These are phyloP conservation scores for Boletus subcaerulescens DNA, from an alignment of 768 basidiomycete species.

Conservation along the genomic window DNA sequence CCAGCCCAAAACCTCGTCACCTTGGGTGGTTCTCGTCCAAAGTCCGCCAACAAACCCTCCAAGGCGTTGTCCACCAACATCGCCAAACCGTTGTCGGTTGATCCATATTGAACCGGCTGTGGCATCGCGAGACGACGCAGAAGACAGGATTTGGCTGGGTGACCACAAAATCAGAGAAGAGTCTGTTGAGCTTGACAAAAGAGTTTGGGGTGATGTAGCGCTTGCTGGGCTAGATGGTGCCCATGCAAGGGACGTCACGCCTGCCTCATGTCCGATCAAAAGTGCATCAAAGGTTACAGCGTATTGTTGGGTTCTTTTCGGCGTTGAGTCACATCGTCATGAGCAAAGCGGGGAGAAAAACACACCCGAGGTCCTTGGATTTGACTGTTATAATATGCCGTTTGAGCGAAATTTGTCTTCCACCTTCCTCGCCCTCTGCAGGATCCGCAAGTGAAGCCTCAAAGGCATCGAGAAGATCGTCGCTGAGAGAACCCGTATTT, in stretches of 20 bases:
- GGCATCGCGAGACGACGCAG: slow-evolving; percentile 34
- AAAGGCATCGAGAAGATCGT: slow-evolving; percentile 84
- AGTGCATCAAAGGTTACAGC: slow-evolving; percentile 91
- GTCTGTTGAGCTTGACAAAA: slow-evolving; percentile 93
- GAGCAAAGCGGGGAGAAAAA: slow-evolving; percentile 24
- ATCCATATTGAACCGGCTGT: slow-evolving; percentile 75
- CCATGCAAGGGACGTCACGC: slow-evolving; percentile 88
- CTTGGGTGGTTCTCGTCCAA: slow-evolving; percentile 56
- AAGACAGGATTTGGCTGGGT: slow-evolving; percentile 52
- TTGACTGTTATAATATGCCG: slow-evolving; percentile 75
- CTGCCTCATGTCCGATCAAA: slow-evolving; percentile 93
- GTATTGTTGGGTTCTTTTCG: slow-evolving; percentile 48
- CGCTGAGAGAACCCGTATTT: slow-evolving; percentile 39
- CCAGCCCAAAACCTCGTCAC: slow-evolving; percentile 70
- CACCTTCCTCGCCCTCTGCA: slow-evolving; percentile 73
- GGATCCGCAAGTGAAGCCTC: slow-evolving; percentile 76
- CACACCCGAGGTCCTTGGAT: slow-evolving; percentile 28
- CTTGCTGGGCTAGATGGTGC: slow-evolving; percentile 40
- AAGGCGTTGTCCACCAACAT: slow-evolving; percentile 85
- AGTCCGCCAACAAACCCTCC: slow-evolving; percentile 91
- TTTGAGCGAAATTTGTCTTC: slow-evolving; percentile 85
- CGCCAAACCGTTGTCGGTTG: slow-evolving; percentile 87
- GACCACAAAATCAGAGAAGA: slow-evolving; percentile 96
- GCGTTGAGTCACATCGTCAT: slow-evolving; percentile 6
- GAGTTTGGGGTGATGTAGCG: slow-evolving; percentile 38